A percentile compares a stretch with the other conserved stretches of the same genome.
phyloP scores from a whole-genome alignment of 2,329 filamentous ascomycete species.

The Aaosphaeria pasadenensis region DNA sequence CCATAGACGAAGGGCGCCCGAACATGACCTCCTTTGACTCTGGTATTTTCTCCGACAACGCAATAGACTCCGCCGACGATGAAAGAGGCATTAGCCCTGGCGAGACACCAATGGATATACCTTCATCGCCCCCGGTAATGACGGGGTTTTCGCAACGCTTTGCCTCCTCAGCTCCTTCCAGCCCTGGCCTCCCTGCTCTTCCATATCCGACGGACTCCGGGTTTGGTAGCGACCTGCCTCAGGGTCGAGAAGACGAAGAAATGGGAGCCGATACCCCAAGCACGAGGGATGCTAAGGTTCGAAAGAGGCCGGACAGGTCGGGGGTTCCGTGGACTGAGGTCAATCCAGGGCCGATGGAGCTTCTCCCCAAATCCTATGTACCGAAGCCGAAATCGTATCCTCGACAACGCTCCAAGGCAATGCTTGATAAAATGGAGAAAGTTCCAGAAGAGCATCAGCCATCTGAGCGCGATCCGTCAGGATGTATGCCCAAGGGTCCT shows the following conservation, averaged over 20 bases:
- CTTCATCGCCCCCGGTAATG: slow-evolving; percentile 84
- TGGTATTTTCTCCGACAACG: slow-evolving; percentile 39
- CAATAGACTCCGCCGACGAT: slow-evolving; percentile 45
- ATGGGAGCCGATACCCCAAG: slow-evolving; percentile 31
- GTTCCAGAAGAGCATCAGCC: not conserved
- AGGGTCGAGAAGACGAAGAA: slow-evolving; percentile 65
- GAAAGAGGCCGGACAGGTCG: slow-evolving; percentile 15
- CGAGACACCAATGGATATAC: slow-evolving; percentile 76
- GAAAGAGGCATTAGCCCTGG: slow-evolving; percentile 50
- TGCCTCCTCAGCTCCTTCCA: slow-evolving; percentile 67
- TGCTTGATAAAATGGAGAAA: slow-evolving; percentile 9
- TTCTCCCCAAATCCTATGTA: slow-evolving; percentile 24
- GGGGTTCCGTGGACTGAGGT: slow-evolving; percentile 27
- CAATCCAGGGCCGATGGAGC: slow-evolving; percentile 23
- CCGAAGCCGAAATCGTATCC: slow-evolving; percentile 17
- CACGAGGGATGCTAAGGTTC: slow-evolving; percentile 7
- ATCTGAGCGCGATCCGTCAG: no score
- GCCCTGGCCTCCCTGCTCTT: slow-evolving; percentile 65
- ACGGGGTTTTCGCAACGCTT: slow-evolving; percentile 40
- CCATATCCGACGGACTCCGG: slow-evolving; percentile 65
- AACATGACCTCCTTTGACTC: slow-evolving; percentile 34
- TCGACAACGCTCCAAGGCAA: slow-evolving; percentile 10
- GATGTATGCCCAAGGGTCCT: no score
- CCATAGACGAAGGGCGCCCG: slow-evolving; percentile 44
- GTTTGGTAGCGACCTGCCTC: slow-evolving; percentile 76